These are phyloP conservation scores for Coniferiporia sulphurascens DNA, from an alignment of 1,284 basidiomycete genomes.

Conservation along the genomic window DNA sequence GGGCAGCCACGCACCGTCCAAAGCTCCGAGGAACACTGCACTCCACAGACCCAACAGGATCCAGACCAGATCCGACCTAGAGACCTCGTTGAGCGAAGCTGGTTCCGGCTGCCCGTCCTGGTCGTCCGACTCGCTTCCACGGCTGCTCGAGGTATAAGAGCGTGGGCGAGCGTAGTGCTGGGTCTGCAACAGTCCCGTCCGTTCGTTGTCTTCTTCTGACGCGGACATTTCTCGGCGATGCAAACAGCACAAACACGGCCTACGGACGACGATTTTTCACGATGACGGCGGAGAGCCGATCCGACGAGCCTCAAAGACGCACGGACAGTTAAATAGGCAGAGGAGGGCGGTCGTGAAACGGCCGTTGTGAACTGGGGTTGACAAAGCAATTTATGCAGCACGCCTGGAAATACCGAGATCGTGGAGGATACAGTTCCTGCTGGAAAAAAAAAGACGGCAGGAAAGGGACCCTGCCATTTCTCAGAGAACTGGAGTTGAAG, in stretches of 20 bases:
- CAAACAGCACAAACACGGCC: not conserved
- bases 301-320: not conserved
- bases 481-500: not conserved
- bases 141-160: slow-evolving; percentile 1
- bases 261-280: not conserved
- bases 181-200: slow-evolving; percentile 9
- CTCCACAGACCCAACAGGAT: slow-evolving; percentile 73
- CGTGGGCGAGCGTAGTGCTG: not conserved
- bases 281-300: not conserved
- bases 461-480: not conserved
- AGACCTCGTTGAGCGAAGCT: slow-evolving; percentile 38
- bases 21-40: slow-evolving; percentile 73
- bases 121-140: not conserved
- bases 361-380: slow-evolving; percentile 15
- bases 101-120: slow-evolving; percentile 5
- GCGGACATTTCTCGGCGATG: slow-evolving; percentile 11
- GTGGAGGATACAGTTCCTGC: not conserved
- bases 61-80: slow-evolving; percentile 54
- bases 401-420: not conserved
- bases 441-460: slow-evolving; percentile 6
- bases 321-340: not conserved
- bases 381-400: slow-evolving; percentile 12
- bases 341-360: slow-evolving; percentile 2
- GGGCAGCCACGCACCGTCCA: slow-evolving; percentile 54
- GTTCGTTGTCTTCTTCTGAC: slow-evolving; percentile 5